Evolutionary conservation across 805 yeast species (phyloP).

Genomic region (Tetrapisispora arboricola): DNA sequence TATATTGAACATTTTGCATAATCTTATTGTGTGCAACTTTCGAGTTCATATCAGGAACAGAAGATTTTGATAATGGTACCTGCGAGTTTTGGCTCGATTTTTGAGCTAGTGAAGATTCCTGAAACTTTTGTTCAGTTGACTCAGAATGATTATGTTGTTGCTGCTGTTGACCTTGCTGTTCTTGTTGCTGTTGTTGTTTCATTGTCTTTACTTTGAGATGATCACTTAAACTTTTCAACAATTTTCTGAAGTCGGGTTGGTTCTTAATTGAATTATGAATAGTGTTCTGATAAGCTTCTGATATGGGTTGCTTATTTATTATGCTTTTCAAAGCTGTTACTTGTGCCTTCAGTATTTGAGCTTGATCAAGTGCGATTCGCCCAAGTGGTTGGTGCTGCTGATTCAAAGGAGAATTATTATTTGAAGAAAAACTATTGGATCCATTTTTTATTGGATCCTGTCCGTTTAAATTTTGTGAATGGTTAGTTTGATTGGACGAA

Average conservation of each 20-base stretch:
- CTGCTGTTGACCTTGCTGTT: neutral
- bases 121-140: too few species aligned
- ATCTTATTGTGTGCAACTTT: too few species aligned
- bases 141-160: neutral
- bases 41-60: too few species aligned
- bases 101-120: too few species aligned
- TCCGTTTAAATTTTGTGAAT: neutral
- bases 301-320: conserved; percentile 24
- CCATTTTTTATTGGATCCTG: neutral
- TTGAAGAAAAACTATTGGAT: neutral
- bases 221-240: conserved; percentile 23
- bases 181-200: neutral
- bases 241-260: conserved; percentile 27
- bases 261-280: conserved; percentile 25
- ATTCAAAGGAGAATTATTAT: neutral
- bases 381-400: neutral
- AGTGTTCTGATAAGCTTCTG: conserved; percentile 18
- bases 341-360: conserved; percentile 26
- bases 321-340: conserved; percentile 27
- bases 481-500: neutral
- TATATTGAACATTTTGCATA: too few species aligned
- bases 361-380: conserved; percentile 13
- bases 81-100: too few species aligned
- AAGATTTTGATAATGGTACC: too few species aligned
- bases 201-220: conserved; percentile 15